Percentiles rank a stretch among this genome's conserved stretches.
These are phyloP conservation scores for Eucalyptus guilfoylei DNA, from an alignment of 345 rosid genomes.

Conservation along the genomic window DNA sequence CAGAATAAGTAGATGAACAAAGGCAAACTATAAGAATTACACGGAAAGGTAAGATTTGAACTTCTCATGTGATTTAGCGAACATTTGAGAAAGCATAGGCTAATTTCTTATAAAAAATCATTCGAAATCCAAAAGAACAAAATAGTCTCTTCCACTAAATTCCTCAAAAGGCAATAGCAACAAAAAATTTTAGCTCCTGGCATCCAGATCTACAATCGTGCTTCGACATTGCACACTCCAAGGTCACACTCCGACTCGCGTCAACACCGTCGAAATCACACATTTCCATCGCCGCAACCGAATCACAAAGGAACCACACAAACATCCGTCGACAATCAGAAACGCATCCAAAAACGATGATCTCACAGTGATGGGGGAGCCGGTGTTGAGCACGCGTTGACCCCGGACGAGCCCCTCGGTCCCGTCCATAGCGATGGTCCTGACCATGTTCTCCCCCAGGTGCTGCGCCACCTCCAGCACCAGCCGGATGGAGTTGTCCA, in stretches of 20 bases:
- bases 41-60: background rate
- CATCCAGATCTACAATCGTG: background rate
- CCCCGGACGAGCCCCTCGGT: slow-evolving; percentile 88
- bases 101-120: background rate
- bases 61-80: background rate
- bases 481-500: slow-evolving; percentile 47
- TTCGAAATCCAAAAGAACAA: background rate
- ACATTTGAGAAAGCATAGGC: background rate
- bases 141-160: background rate
- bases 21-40: background rate
- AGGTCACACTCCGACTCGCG: background rate
- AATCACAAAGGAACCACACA: background rate
- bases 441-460: slow-evolving; percentile 69
- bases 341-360: background rate
- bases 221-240: background rate
- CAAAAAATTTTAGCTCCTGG: background rate
- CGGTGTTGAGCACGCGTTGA: slow-evolving; percentile 74
- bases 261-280: background rate
- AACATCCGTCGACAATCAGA: background rate
- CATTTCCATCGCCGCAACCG: background rate
- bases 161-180: background rate
- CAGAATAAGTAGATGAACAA: background rate
- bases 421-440: slow-evolving; percentile 97
- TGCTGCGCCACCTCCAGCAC: slow-evolving; percentile 98
- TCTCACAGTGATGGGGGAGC: slow-evolving; percentile 84